phyloP scores from a whole-genome alignment of 768 basidiomycete genomes.

The Lactarius indigo region DNA sequence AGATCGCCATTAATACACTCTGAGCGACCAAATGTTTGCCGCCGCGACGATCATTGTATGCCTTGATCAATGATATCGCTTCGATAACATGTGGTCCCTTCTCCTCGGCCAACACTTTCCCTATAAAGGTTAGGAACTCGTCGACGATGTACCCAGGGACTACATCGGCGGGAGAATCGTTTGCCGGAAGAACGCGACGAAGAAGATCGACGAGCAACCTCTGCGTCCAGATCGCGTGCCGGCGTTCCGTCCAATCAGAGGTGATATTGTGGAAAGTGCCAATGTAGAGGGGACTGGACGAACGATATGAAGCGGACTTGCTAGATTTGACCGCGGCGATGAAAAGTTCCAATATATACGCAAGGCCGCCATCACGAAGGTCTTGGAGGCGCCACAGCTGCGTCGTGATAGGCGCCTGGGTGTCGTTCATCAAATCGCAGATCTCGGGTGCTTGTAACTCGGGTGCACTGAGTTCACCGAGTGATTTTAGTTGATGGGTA shows the following conservation, averaged over 20 bases:
- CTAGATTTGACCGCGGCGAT: constrained; percentile 8
- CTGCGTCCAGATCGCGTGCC: neutral
- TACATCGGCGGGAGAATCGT: neutral
- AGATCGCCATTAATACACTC: neutral
- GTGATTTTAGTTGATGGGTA: neutral
- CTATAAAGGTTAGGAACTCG: neutral
- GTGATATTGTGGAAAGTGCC: constrained; percentile 13
- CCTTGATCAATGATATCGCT: neutral
- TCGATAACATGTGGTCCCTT: constrained; percentile 2
- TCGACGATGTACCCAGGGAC: constrained; percentile 8
- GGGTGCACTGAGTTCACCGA: constrained; percentile 11
- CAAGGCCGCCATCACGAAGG: constrained; percentile 16
- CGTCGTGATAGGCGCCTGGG: neutral
- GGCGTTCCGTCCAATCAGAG: constrained; percentile 7
- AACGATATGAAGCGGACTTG: neutral
- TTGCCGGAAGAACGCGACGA: constrained; percentile 29
- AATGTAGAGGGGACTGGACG: constrained; percentile 13
- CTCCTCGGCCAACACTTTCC: constrained; percentile 4
- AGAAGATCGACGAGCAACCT: constrained; percentile 29
- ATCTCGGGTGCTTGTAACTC: constrained; percentile 8
- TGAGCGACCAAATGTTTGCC: neutral
- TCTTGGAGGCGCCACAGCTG: constrained; percentile 23
- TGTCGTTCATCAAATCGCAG: neutral
- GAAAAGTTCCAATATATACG: constrained; percentile 18
- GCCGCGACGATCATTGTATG: neutral